A percentile compares a stretch with the other conserved stretches of the same genome.
phyloP scores from a whole-genome alignment of 2,329 filamentous ascomycete genomes.

The Pleoardoris graminearum region DNA sequence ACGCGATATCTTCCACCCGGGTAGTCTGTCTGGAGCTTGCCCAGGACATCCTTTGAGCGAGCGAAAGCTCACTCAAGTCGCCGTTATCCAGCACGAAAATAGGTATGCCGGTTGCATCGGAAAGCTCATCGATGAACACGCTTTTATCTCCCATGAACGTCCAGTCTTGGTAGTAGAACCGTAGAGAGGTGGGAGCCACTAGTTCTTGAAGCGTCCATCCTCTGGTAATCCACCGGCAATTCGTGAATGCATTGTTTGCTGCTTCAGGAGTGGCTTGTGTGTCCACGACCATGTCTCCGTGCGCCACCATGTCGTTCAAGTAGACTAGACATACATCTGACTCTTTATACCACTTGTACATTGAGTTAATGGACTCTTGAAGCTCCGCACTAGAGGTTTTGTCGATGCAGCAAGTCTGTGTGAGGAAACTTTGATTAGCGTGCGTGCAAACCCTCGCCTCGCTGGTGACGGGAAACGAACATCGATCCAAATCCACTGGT shows the following conservation, averaged over 20 bases:
- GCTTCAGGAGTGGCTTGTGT: slow-evolving; percentile 19
- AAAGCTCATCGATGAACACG: slow-evolving; percentile 28
- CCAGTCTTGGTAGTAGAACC: slow-evolving; percentile 34
- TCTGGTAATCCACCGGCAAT: slow-evolving; percentile 28
- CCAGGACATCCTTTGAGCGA: slow-evolving; percentile 38
- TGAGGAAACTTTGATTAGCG: background rate
- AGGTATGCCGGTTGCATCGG: slow-evolving; percentile 31
- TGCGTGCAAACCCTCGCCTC: background rate
- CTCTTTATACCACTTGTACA: slow-evolving; percentile 31
- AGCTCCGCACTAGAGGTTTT: slow-evolving; percentile 28
- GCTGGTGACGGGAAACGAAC: background rate
- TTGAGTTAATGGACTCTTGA: slow-evolving; percentile 31
- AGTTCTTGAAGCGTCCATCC: slow-evolving; percentile 40
- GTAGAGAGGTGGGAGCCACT: slow-evolving; percentile 26
- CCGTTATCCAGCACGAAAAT: slow-evolving; percentile 25
- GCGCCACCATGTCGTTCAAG: slow-evolving; percentile 20
- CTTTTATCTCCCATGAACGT: slow-evolving; percentile 31
- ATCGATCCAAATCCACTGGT: slow-evolving; percentile 31
- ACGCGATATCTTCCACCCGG: slow-evolving; percentile 34
- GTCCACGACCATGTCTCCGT: background rate
- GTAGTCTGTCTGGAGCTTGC: slow-evolving; percentile 30
- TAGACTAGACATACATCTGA: slow-evolving; percentile 26
- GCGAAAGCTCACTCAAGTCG: slow-evolving; percentile 21
- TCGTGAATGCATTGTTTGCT: slow-evolving; percentile 19
- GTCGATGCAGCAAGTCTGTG: slow-evolving; percentile 27